These are phyloP conservation scores for Albugo candida DNA, from an alignment of 352 stramenopile genomes.

Conservation along the genomic window DNA sequence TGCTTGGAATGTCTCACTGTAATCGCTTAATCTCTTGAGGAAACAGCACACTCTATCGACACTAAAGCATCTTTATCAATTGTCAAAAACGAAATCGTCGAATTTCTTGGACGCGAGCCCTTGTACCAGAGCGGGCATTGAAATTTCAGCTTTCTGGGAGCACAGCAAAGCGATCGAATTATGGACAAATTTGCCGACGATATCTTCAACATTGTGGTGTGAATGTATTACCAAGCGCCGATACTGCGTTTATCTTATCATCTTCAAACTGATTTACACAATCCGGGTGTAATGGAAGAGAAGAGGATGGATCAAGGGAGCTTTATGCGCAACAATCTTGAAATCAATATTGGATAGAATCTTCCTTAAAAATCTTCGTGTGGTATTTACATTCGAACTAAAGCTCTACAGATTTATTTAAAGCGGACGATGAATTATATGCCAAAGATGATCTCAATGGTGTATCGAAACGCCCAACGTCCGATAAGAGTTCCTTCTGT, in stretches of 20 bases:
- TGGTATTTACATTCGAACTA: conserved; percentile 93
- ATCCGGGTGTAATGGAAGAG: conserved; percentile 92
- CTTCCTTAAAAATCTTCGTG: conserved; percentile 84
- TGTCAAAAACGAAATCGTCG: conserved; percentile 72
- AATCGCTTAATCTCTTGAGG: conserved; percentile 84
- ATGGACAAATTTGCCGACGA: conserved; percentile 98
- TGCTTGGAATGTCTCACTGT: conserved; percentile 86
- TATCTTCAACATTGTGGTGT: conserved; percentile 66
- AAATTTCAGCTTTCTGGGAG: conserved; percentile 97
- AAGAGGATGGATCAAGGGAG: conserved; percentile 94
- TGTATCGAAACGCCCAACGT: too few relatives aligned
- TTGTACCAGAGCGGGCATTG: conserved; percentile 86
- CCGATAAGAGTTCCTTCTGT: conserved; percentile 17
- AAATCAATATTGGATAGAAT: conserved; percentile 92
- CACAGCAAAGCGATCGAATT: conserved; percentile 99
- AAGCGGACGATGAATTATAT: conserved; percentile 87
- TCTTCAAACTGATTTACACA: conserved; percentile 97
- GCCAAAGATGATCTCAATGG: conserved; percentile 10
- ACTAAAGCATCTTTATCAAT: not conserved
- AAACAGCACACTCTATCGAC: conserved; percentile 65
- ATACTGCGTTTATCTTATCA: conserved; percentile 96
- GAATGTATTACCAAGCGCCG: conserved; percentile 87
- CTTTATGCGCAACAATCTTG: conserved; percentile 95
- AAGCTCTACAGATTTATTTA: conserved; percentile 89
- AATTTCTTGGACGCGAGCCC: conserved; percentile 95